Conservation (phyloP, 441 rosid genomes). For the Bruguiera hainesii region DNA sequence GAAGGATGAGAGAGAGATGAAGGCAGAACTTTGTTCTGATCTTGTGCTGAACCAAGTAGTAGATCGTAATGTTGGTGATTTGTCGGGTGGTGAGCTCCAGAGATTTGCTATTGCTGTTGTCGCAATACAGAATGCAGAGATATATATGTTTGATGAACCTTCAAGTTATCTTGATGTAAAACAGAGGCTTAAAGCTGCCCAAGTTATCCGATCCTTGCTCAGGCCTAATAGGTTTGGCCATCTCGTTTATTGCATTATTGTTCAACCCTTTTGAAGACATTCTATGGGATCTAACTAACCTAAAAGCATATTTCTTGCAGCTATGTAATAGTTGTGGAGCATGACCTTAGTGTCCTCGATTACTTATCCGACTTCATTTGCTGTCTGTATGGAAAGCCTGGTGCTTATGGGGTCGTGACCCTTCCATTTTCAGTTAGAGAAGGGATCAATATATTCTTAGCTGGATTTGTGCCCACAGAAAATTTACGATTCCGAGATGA, state of each 20-base stretch:
- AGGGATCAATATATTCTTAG: slow-evolving; percentile 92
- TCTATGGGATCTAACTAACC: slow-evolving; percentile 3
- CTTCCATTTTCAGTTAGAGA: slow-evolving; percentile 96
- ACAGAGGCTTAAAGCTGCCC: slow-evolving; percentile 97
- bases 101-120: slow-evolving; percentile 95
- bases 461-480: slow-evolving; percentile 96
- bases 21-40: slow-evolving; percentile 65
- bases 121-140: slow-evolving; percentile 91
- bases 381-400: slow-evolving; percentile 92
- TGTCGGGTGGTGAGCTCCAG: slow-evolving; percentile 98
- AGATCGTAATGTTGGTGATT: slow-evolving; percentile 82
- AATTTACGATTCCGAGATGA: slow-evolving; percentile 87
- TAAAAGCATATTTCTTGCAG: slow-evolving; percentile 37
- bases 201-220: slow-evolving; percentile 81
- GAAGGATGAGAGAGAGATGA: slow-evolving; percentile 77
- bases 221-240: slow-evolving; percentile 69
- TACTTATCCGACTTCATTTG: slow-evolving; percentile 94
- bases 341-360: slow-evolving; percentile 94
- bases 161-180: slow-evolving; percentile 98
- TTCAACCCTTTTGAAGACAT: not conserved
- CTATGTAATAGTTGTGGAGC: slow-evolving; percentile 97
- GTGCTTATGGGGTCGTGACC: slow-evolving; percentile 97
- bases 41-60: slow-evolving; percentile 91
- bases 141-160: slow-evolving; percentile 98
- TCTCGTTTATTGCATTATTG: slow-evolving; percentile 8